A percentile compares a stretch with the other conserved stretches of the same genome.
Evolutionary conservation across 805 yeast species (phyloP).

Genomic region (Saccharomycopsis fermentans): DNA sequence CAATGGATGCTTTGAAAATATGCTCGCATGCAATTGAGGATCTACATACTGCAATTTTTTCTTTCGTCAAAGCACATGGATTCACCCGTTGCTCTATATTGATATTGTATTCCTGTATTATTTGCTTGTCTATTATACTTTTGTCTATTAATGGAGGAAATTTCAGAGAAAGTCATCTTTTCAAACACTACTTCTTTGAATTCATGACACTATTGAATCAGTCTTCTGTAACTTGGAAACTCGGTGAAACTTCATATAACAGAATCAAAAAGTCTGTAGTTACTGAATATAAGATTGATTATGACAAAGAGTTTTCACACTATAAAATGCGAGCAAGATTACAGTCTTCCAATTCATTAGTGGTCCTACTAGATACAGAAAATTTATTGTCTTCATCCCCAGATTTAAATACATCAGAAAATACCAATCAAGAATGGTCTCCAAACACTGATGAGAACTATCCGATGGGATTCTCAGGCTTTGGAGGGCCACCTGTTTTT

Average conservation of each 20-base stretch:
- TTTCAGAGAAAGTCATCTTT: constrained; percentile 1
- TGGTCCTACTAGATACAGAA: constrained; percentile 1
- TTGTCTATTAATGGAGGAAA: constrained; percentile 20
- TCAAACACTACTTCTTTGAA: constrained; percentile 26
- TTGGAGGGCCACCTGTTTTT: constrained; percentile 44
- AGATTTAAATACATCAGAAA: background rate
- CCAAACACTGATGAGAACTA: background rate
- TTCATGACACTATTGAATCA: constrained; percentile 33
- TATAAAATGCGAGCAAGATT: background rate
- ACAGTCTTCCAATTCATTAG: background rate
- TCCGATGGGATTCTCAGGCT: constrained; percentile 18
- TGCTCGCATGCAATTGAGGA: constrained; percentile 30
- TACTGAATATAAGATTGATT: constrained; percentile 12
- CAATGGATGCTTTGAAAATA: constrained; percentile 6
- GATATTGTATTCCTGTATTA: constrained; percentile 38
- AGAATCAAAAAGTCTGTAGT: constrained; percentile 29
- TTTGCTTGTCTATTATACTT: constrained; percentile 34
- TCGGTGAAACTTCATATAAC: constrained; percentile 36
- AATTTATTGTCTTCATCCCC: background rate
- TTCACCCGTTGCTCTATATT: constrained; percentile 34
- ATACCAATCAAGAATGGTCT: background rate
- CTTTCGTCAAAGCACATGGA: constrained; percentile 32
- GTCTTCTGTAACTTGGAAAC: constrained; percentile 37
- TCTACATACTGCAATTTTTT: constrained; percentile 29
- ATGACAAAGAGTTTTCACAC: constrained; percentile 1